Conservation (phyloP, 148 eudicot genomes). For the Rhododendron henanense region DNA sequence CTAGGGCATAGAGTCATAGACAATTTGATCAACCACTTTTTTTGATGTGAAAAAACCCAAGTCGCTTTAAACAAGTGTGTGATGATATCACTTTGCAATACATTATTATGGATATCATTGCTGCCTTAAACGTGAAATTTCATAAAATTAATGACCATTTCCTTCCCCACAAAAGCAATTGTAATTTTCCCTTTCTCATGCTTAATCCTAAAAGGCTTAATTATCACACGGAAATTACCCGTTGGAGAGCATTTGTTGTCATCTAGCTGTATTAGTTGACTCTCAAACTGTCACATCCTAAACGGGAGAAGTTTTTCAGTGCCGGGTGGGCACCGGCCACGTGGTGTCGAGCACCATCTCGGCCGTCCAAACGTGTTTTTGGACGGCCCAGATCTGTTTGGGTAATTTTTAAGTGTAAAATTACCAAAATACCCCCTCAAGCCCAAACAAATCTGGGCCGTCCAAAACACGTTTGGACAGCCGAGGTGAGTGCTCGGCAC, state of each 20-base stretch:
- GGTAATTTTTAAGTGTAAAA: too few species aligned
- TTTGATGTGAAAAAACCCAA: background rate
- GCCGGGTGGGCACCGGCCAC: too few species aligned
- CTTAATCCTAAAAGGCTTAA: background rate
- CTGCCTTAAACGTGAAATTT: background rate
- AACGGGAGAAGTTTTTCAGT: background rate
- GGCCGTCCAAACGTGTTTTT: too few species aligned
- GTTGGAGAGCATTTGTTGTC: background rate
- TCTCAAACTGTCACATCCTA: background rate
- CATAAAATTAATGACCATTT: background rate
- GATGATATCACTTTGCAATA: background rate
- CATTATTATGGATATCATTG: background rate
- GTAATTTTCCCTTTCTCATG: background rate
- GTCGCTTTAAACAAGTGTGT: background rate
- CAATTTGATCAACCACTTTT: background rate
- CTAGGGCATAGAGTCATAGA: conserved; percentile 4
- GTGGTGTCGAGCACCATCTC: too few species aligned
- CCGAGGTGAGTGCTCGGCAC: too few species aligned
- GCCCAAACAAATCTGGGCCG: too few species aligned
- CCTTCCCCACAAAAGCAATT: background rate
- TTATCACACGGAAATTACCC: background rate
- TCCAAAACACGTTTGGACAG: too few species aligned
- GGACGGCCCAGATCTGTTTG: too few species aligned
- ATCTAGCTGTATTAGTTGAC: background rate
- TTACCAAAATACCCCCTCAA: too few species aligned